phyloP scores from a whole-genome alignment of 2,329 filamentous ascomycete genomes.

The Dactylellina leptospora region DNA sequence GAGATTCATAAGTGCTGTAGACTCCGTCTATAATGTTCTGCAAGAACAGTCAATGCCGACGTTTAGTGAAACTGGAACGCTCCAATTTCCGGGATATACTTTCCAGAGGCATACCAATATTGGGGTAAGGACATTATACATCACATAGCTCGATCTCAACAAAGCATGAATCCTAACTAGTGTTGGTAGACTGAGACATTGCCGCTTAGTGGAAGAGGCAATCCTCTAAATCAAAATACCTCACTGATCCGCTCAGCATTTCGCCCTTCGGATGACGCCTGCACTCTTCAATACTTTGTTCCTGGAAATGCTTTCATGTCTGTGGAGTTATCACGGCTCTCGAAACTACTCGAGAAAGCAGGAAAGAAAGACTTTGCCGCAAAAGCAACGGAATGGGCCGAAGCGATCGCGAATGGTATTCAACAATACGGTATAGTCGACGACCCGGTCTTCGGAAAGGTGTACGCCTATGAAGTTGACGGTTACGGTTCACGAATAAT shows the following conservation, averaged over 20 bases:
- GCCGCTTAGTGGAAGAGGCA: constrained; percentile 82
- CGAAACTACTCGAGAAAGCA: constrained; percentile 69
- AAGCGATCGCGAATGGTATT: constrained; percentile 76
- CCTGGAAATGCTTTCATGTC: constrained; percentile 97
- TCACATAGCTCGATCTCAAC: background rate
- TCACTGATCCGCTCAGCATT: constrained; percentile 91
- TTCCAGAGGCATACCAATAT: constrained; percentile 82
- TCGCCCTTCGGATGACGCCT: constrained; percentile 92
- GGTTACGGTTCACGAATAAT: constrained; percentile 82
- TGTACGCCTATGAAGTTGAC: constrained; percentile 89
- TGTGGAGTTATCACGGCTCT: constrained; percentile 80
- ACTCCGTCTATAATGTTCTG: constrained; percentile 77
- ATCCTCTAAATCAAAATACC: constrained; percentile 84
- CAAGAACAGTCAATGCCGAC: constrained; percentile 81
- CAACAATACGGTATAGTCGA: constrained; percentile 83
- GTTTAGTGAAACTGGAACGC: constrained; percentile 73
- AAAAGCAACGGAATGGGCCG: constrained; percentile 68
- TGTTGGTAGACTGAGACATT: constrained; percentile 78
- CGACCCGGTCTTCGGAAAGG: constrained; percentile 77
- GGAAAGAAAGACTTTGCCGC: constrained; percentile 24
- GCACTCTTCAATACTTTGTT: constrained; percentile 92
- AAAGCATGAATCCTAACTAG: constrained; percentile 1
- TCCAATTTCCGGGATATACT: constrained; percentile 76
- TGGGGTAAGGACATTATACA: constrained; percentile 62
- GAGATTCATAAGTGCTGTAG: constrained; percentile 80